phyloP scores from a whole-genome alignment of 1,284 basidiomycete genomes.

The Naganishia albida region DNA sequence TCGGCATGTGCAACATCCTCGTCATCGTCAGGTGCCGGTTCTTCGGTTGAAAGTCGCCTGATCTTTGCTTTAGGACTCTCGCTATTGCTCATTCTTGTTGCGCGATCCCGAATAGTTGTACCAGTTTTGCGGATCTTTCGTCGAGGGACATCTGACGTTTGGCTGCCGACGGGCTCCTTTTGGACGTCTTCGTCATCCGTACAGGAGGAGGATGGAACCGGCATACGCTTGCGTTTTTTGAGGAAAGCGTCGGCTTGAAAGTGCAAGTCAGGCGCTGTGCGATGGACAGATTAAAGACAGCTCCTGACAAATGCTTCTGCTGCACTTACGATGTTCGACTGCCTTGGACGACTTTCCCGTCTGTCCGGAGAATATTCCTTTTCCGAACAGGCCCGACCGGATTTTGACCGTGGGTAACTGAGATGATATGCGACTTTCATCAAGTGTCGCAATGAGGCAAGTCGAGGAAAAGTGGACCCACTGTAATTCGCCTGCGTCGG shows the following conservation, averaged over 20 bases:
- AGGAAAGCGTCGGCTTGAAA: slow-evolving; percentile 21
- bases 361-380: slow-evolving; percentile 13
- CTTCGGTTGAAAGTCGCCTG: neutral
- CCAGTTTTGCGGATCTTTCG: neutral
- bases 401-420: slow-evolving; percentile 13
- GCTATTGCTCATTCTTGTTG: neutral
- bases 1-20: too few relatives aligned
- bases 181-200: neutral
- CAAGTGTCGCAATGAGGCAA: neutral
- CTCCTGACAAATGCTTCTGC: neutral
- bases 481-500: slow-evolving; percentile 7
- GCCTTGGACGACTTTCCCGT: neutral
- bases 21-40: neutral
- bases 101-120: neutral
- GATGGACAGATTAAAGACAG: neutral
- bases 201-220: neutral
- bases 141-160: neutral
- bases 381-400: slow-evolving; percentile 15
- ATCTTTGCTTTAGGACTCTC: neutral
- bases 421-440: neutral
- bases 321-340: slow-evolving; percentile 9
- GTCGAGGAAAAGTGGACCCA: neutral
- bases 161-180: neutral
- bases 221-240: slow-evolving; percentile 1
- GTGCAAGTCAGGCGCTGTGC: slow-evolving; percentile 16